Evolutionary conservation across 306 rosid species (phyloP).

Genomic region (Vigna unguiculata): DNA sequence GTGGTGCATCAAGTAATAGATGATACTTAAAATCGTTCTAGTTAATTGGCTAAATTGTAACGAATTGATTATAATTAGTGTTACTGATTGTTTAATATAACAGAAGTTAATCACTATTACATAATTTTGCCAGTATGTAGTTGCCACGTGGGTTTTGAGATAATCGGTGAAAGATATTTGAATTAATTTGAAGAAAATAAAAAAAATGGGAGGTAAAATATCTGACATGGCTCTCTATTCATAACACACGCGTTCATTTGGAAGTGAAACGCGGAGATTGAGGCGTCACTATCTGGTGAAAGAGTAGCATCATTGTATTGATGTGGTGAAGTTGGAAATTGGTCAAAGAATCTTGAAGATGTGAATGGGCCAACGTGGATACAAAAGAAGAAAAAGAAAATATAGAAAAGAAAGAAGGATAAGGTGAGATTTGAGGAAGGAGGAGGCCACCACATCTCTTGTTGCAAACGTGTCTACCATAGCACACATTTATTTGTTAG

Average conservation of each 20-base stretch:
- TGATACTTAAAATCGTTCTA: no score
- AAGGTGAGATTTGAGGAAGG: constrained; percentile 8
- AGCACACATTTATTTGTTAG: neutral
- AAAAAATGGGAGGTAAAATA: accelerated
- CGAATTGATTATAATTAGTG: no score
- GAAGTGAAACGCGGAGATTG: no score
- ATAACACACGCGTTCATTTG: neutral
- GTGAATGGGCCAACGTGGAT: constrained; percentile 33
- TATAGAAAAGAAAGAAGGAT: neutral
- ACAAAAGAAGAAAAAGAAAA: neutral
- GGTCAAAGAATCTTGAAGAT: constrained; percentile 46
- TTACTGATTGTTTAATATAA: no score
- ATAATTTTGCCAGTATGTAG: no score
- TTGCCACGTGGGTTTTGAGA: no score
- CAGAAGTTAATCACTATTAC: no score
- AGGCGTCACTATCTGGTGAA: constrained; percentile 37
- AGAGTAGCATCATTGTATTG: constrained; percentile 24
- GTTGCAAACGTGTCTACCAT: neutral
- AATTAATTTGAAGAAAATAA: no score
- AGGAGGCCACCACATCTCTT: constrained; percentile 10
- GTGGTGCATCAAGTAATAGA: no score
- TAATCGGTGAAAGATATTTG: no score
- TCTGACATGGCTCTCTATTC: neutral
- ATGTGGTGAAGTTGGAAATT: constrained; percentile 35
- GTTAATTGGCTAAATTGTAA: no score